Evolutionary conservation across 257 asterid genomes (phyloP).

Genomic region (Orobanche coerulescens): DNA sequence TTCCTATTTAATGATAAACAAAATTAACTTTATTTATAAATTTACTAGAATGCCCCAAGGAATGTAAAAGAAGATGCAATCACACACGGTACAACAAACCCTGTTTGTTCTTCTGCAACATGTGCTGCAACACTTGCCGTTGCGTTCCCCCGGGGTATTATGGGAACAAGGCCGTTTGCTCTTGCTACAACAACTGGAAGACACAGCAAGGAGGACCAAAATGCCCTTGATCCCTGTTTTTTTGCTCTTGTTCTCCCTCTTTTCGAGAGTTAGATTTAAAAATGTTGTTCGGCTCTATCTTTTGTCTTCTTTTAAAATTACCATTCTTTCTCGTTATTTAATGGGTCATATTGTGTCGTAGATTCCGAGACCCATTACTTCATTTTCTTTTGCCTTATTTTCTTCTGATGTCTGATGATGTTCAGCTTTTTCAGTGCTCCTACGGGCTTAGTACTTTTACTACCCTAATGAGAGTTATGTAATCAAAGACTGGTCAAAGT

Average conservation of each 20-base stretch:
- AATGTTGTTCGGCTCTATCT: neutral
- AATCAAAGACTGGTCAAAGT: neutral
- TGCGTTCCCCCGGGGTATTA: constrained; percentile 64
- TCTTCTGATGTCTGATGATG: neutral
- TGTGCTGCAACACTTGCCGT: constrained; percentile 46
- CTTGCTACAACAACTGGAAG: constrained; percentile 45
- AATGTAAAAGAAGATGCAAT: constrained; percentile 39
- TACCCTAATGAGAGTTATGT: constrained; percentile 3
- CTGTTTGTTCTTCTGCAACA: constrained; percentile 43
- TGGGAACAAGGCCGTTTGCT: constrained; percentile 42
- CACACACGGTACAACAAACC: constrained; percentile 31
- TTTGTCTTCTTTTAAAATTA: neutral
- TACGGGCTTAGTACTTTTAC: neutral
- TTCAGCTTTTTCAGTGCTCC: neutral
- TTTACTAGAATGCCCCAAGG: constrained; percentile 29
- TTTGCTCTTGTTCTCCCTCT: too few species aligned
- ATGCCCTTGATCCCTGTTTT: constrained; percentile 28
- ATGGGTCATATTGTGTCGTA: neutral
- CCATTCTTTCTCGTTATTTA: neutral
- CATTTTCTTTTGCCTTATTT: neutral
- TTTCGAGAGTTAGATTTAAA: neutral
- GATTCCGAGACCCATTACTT: neutral
- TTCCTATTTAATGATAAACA: neutral
- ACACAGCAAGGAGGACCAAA: constrained; percentile 56
- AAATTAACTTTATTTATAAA: neutral